Evolutionary conservation across 495 filamentous ascomycete genomes (phyloP).

Genomic region (Penicillium desertorum): DNA sequence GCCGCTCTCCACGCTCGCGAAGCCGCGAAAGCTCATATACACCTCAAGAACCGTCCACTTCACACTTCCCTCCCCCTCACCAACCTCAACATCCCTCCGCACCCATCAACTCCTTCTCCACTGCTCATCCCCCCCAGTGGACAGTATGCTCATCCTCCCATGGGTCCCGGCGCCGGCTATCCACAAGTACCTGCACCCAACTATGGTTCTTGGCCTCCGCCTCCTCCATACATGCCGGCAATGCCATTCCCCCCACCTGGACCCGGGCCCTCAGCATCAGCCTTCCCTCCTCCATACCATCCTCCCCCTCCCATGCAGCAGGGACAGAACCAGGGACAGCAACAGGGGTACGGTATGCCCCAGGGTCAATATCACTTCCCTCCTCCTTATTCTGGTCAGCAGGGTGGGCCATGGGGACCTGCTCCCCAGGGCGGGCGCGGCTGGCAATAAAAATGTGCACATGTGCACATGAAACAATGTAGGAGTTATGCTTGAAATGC

Average conservation of each 20-base stretch:
- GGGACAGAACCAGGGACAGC: slow-evolving; percentile 17
- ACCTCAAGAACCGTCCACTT: slow-evolving; percentile 33
- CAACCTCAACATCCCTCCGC: slow-evolving; percentile 27
- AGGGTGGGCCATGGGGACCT: slow-evolving; percentile 25
- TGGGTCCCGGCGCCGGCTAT: slow-evolving; percentile 18
- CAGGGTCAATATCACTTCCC: slow-evolving; percentile 42
- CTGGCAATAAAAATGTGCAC: slow-evolving; percentile 24
- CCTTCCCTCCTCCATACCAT: slow-evolving; percentile 30
- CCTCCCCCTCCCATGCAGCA: slow-evolving; percentile 22
- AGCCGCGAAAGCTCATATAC: slow-evolving; percentile 52
- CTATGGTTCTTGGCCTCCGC: slow-evolving; percentile 54
- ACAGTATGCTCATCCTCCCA: slow-evolving; percentile 17
- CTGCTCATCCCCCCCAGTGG: slow-evolving; percentile 27
- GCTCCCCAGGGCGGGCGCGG: slow-evolving; percentile 24
- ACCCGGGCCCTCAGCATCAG: slow-evolving; percentile 22
- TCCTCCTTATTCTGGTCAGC: slow-evolving; percentile 35
- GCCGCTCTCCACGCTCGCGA: slow-evolving; percentile 26
- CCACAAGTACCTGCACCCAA: slow-evolving; percentile 49
- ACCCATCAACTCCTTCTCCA: slow-evolving; percentile 23
- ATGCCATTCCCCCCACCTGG: slow-evolving; percentile 26
- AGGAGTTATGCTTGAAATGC: background rate
- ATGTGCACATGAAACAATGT: slow-evolving; percentile 1
- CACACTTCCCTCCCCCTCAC: slow-evolving; percentile 33
- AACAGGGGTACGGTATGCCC: slow-evolving; percentile 32
- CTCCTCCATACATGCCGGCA: slow-evolving; percentile 32